A percentile compares a stretch with the other conserved stretches of the same genome.
These are phyloP conservation scores for Eremochloa ophiuroides DNA, from an alignment of 176 grass and related monocot genomes.

Conservation along the genomic window DNA sequence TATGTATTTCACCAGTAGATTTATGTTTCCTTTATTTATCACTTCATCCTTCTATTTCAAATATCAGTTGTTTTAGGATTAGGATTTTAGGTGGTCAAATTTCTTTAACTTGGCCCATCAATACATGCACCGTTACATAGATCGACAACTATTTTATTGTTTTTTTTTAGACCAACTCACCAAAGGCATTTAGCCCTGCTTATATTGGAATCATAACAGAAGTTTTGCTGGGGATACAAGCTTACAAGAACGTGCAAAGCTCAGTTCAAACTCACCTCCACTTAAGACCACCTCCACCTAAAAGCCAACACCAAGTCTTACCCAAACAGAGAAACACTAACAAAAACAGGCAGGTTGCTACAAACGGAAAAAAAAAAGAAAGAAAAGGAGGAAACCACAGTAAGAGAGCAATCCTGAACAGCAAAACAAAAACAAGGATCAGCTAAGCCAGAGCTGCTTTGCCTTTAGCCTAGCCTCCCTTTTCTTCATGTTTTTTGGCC, in stretches of 20 bases:
- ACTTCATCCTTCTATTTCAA: not conserved
- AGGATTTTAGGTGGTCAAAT: not conserved
- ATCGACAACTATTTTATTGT: not conserved
- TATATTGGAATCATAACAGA: not conserved
- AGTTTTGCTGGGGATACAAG: not conserved
- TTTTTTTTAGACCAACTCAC: not conserved
- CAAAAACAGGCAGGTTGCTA: not conserved
- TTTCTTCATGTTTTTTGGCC: not conserved
- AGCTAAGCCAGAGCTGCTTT: not conserved
- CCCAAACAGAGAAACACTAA: not conserved
- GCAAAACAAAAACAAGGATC: not conserved
- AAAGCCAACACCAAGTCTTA: not conserved
- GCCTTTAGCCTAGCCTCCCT: not conserved
- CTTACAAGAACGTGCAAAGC: not conserved
- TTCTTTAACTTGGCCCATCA: not conserved
- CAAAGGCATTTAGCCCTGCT: not conserved
- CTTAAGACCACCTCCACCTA: not conserved
- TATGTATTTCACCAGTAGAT: slow-evolving; percentile 11
- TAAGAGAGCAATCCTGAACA: not conserved
- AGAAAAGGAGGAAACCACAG: not conserved
- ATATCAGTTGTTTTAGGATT: not conserved
- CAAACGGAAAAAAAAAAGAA: not conserved
- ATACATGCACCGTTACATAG: not conserved
- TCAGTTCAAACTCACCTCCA: not conserved
- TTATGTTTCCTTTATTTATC: not conserved